Evolutionary conservation across 2,329 filamentous ascomycete species (phyloP), one percentile per base, ranked within the genome.

Genomic region (Zasmidium cellare): DNA sequence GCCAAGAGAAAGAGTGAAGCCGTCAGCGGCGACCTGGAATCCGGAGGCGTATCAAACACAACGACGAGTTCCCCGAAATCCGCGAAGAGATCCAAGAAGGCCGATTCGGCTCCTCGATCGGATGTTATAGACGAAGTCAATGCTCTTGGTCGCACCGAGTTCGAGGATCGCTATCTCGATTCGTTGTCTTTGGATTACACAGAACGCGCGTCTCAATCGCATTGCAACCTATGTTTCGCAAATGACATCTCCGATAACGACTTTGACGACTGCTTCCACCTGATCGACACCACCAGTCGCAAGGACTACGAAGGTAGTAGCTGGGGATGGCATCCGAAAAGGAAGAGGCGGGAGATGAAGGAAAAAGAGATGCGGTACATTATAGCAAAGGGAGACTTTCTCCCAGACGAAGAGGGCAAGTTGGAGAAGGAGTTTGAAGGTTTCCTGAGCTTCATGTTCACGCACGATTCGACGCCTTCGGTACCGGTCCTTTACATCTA

Each of bases 401-500:
- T 79, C 78, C 18, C 60, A 11, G 41, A 56, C n/a, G 23, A 12
- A 31, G 23, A 24, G 18, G 24, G 53, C 35, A 44, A 41, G 7
- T 5, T 41, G 3, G 16, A 3, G 3, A 14, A 18, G 23, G 48
- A 38, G 6, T 46, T 66, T 9, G 55, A 64, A 9, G 73, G 67
- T 1, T 75, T 90, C 64, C 78, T 82, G 0, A 88, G 86, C n/a
- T 77, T 90, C 67, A 87, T 89, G 86, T 82, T 88, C n/a, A 88
- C 86, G 1, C 83, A 83, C 68, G 87, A 90, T 69, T 84, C 85
- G 49, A 51, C 69, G n/a, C 70, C 71, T n/a, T 80, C 80, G 1
- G 75, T 84, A 58, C 79, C 85, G 0, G 88, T 92, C 1, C 70
- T 91, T 19, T 93, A 92, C 72, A 87, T 89, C 71, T 93, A 92